Evolutionary conservation across 202 grass and related monocot genomes (phyloP).

Genomic region (Schoenoplectus tabernaemontani): DNA sequence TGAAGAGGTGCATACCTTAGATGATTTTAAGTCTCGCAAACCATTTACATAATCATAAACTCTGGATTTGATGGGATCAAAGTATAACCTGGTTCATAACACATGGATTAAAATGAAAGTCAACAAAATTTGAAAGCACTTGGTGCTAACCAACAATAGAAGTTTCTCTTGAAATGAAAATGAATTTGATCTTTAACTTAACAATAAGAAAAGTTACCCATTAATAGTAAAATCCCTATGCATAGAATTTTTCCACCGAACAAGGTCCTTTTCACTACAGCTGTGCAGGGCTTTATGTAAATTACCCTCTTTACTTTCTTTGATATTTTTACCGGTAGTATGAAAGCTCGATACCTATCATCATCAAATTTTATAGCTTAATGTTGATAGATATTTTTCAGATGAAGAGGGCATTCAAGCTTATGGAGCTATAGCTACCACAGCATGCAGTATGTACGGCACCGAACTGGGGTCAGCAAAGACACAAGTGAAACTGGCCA

Average conservation of each 20-base stretch:
- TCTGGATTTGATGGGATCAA: slow-evolving; percentile 44
- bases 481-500: background rate
- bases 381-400: background rate
- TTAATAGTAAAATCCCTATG: slow-evolving; percentile 89
- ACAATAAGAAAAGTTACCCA: slow-evolving; percentile 30
- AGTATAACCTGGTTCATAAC: slow-evolving; percentile 60
- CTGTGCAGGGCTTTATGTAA: slow-evolving; percentile 23
- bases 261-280: slow-evolving; percentile 41
- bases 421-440: background rate
- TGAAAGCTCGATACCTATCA: slow-evolving; percentile 75
- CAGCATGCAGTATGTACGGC: background rate
- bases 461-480: background rate
- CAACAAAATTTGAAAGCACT: background rate
- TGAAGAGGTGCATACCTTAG: slow-evolving; percentile 15
- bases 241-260: slow-evolving; percentile 82
- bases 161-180: background rate
- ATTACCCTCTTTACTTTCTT: slow-evolving; percentile 30
- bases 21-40: slow-evolving; percentile 58
- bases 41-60: slow-evolving; percentile 97
- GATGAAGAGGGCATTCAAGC: background rate
- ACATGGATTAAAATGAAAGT: background rate
- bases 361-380: slow-evolving; percentile 10
- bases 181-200: background rate
- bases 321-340: slow-evolving; percentile 10
- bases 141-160: background rate